A percentile compares a stretch with the other conserved stretches of the same genome.
These are phyloP conservation scores for Calonectria pauciramosa DNA, from an alignment of 2,329 filamentous ascomycete genomes.

Conservation along the genomic window DNA sequence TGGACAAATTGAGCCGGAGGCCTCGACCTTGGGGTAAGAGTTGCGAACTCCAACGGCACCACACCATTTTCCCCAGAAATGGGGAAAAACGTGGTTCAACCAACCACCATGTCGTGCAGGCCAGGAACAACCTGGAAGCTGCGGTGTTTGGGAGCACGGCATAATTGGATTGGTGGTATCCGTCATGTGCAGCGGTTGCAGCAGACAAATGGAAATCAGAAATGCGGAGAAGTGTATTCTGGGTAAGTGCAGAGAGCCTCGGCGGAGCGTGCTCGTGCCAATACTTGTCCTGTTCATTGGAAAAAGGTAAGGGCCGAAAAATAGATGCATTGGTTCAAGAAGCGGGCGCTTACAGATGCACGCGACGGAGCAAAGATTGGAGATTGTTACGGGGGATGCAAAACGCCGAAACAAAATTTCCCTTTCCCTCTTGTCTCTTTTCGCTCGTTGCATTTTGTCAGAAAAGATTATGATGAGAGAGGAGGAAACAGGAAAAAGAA, in stretches of 20 bases:
- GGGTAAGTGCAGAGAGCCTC: slow-evolving; percentile 10
- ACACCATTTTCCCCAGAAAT: slow-evolving; percentile 4
- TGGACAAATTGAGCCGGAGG: slow-evolving; percentile 15
- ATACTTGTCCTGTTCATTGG: neutral
- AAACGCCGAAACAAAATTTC: neutral
- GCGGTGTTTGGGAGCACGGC: slow-evolving; percentile 16
- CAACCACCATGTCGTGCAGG: slow-evolving; percentile 22
- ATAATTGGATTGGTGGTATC: slow-evolving; percentile 13
- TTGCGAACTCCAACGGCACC: slow-evolving; percentile 25
- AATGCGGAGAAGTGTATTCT: neutral
- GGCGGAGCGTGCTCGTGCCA: slow-evolving; percentile 18
- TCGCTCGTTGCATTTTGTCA: slow-evolving; percentile 1
- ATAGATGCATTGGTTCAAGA: neutral
- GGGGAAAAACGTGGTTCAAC: slow-evolving; percentile 27
- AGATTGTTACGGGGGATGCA: neutral
- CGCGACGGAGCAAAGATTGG: slow-evolving; percentile 6
- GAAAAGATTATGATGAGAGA: slow-evolving; percentile 19
- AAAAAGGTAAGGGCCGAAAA: neutral
- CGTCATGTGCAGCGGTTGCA: neutral
- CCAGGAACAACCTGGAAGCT: slow-evolving; percentile 20
- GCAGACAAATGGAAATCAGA: slow-evolving; percentile 17
- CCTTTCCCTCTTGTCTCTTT: neutral
- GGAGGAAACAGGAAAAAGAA: slow-evolving; percentile 26
- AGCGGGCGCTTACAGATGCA: slow-evolving; percentile 8
- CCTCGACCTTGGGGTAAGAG: slow-evolving; percentile 19